phyloP scores from a whole-genome alignment of 2,329 filamentous ascomycete species.

The Aureobasidium sp. region DNA sequence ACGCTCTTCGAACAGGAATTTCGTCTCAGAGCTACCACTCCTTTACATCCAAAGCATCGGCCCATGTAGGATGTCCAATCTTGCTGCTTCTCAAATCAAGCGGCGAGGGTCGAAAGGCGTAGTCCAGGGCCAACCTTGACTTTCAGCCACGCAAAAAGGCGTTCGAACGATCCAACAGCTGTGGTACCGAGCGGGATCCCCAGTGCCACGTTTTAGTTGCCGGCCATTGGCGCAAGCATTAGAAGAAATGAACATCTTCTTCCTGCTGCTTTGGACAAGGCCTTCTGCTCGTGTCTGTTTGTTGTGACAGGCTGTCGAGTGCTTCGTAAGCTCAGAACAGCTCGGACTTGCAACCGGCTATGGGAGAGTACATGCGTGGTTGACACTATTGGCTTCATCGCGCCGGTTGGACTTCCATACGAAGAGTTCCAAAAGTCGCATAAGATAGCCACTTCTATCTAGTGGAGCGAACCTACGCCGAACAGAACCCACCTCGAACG shows the following conservation, averaged over 20 bases:
- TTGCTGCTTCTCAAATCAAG: not conserved
- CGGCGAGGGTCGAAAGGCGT: not conserved
- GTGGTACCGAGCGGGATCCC: constrained; percentile 12
- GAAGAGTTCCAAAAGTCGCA: not conserved
- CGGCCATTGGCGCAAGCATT: constrained; percentile 1
- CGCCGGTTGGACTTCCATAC: not conserved
- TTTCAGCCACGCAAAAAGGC: constrained; percentile 6
- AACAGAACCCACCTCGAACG: not conserved
- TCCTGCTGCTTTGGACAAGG: not conserved
- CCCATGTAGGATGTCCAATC: not conserved
- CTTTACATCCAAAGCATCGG: not conserved
- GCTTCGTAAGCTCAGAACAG: too few species aligned
- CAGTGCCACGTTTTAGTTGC: constrained; percentile 13
- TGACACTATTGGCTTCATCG: not conserved
- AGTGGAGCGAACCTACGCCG: not conserved
- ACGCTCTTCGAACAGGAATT: not conserved
- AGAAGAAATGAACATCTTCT: not conserved
- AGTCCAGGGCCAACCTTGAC: not conserved
- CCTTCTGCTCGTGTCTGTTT: not conserved
- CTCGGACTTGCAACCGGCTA: not conserved
- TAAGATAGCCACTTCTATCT: not conserved
- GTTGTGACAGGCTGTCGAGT: not conserved
- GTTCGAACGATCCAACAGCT: constrained; percentile 8
- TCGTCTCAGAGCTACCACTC: not conserved
- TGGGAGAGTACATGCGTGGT: not conserved